phyloP scores from a whole-genome alignment of 1,139 yeast species.

The Candida mesenterica region DNA sequence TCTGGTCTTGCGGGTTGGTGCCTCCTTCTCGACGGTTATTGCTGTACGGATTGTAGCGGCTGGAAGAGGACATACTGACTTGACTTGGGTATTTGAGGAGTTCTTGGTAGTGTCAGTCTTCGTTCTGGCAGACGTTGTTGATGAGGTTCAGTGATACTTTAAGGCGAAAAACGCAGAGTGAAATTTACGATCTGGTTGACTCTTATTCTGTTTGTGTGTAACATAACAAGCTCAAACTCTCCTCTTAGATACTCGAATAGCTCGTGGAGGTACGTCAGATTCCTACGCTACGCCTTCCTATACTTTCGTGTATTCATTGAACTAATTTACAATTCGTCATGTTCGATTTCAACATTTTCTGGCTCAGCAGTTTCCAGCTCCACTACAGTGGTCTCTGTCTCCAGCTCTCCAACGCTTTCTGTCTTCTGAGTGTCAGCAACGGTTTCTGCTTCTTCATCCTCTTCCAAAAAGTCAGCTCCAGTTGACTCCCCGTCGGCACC shows the following conservation, averaged over 20 bases:
- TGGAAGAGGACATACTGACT: constrained; percentile 1
- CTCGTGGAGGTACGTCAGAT: no score
- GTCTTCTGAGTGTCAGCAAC: constrained; percentile 1
- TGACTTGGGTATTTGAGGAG: no score
- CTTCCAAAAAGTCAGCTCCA: constrained; percentile 4
- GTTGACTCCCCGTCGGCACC: constrained; percentile 20
- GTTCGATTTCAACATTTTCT: constrained; percentile 7
- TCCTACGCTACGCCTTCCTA: no score
- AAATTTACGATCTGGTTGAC: not conserved
- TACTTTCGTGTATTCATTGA: no score
- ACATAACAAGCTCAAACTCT: no score
- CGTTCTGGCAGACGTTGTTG: no score
- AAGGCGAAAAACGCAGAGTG: no score
- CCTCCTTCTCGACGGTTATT: constrained; percentile 10
- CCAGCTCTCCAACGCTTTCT: constrained; percentile 1
- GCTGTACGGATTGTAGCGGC: constrained; percentile 8
- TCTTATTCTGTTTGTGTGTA: not conserved
- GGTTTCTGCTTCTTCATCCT: constrained; percentile 6
- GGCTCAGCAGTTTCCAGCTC: constrained; percentile 2
- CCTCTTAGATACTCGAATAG: no score
- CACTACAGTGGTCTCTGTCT: not conserved
- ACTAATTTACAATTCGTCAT: constrained; percentile 12
- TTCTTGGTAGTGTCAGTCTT: not conserved
- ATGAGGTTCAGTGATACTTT: no score
- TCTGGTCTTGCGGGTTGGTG: constrained; percentile 2